Conservation (phyloP, 305 asterid species). For the Petunia hybrid region DNA sequence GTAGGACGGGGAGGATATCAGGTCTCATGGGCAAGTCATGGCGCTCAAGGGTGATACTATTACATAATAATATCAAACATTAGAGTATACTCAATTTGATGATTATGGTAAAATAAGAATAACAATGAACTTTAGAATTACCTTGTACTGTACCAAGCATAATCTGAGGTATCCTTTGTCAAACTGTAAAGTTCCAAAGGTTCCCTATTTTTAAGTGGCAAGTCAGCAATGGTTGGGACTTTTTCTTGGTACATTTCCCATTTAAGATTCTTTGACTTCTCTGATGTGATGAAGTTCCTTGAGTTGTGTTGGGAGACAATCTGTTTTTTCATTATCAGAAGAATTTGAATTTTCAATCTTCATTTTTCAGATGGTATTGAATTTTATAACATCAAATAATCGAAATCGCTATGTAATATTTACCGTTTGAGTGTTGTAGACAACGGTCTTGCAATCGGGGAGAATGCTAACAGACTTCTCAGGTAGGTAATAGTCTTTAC, state of each 20-base stretch:
- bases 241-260: slow-evolving; percentile 74
- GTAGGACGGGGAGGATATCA: slow-evolving; percentile 55
- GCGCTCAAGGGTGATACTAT: slow-evolving; percentile 46
- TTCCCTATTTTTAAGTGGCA: slow-evolving; percentile 48
- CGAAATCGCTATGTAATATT: not conserved
- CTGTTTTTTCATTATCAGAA: slow-evolving; percentile 36
- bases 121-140: slow-evolving; percentile 28
- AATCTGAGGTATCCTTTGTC: slow-evolving; percentile 73
- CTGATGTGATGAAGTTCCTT: slow-evolving; percentile 58
- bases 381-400: not conserved
- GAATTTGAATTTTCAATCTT: not conserved
- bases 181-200: slow-evolving; percentile 72
- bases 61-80: not conserved
- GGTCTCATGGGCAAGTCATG: slow-evolving; percentile 62
- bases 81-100: slow-evolving; percentile 20
- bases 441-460: slow-evolving; percentile 81
- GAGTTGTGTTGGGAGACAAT: slow-evolving; percentile 83
- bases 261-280: slow-evolving; percentile 47
- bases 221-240: slow-evolving; percentile 53
- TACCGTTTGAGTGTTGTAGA: slow-evolving; percentile 74
- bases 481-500: slow-evolving; percentile 60
- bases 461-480: slow-evolving; percentile 70
- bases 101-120: not conserved
- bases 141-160: slow-evolving; percentile 96
- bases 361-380: not conserved